Evolutionary conservation across 2,329 filamentous ascomycete species (phyloP).

Genomic region (Alternaria solani): DNA sequence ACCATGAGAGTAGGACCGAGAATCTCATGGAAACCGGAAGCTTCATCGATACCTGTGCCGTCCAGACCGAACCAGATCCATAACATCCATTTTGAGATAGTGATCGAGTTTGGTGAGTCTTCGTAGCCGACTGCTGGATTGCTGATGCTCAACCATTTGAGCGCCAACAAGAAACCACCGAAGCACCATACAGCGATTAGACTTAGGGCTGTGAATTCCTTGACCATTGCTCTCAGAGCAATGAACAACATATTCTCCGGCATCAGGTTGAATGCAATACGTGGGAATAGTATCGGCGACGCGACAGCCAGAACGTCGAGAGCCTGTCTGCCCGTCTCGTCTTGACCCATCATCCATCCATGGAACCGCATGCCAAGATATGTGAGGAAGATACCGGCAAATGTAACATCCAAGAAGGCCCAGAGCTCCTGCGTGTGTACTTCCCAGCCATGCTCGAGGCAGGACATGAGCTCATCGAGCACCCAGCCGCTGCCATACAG

Average conservation of each 20-base stretch:
- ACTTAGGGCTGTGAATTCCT: conserved; percentile 81
- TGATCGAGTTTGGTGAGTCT: conserved; percentile 64
- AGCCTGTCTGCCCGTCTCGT: conserved; percentile 68
- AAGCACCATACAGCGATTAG: conserved; percentile 83
- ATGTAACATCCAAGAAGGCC: conserved; percentile 85
- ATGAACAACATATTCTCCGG: conserved; percentile 87
- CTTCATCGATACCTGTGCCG: conserved; percentile 65
- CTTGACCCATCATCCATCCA: conserved; percentile 62
- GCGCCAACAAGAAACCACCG: conserved; percentile 78
- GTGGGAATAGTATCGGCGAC: conserved; percentile 78
- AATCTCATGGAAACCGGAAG: conserved; percentile 77
- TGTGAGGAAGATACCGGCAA: conserved; percentile 72
- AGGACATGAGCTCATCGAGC: conserved; percentile 78
- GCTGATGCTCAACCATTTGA: conserved; percentile 74
- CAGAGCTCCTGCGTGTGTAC: conserved; percentile 89
- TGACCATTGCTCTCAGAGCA: conserved; percentile 83
- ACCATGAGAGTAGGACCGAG: conserved; percentile 83
- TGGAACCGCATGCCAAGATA: conserved; percentile 75
- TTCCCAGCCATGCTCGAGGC: conserved; percentile 77
- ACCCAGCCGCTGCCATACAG: conserved; percentile 82
- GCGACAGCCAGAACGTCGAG: conserved; percentile 81
- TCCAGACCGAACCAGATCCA: conserved; percentile 93
- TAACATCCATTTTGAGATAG: conserved; percentile 89
- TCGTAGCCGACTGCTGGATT: conserved; percentile 41
- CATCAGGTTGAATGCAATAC: conserved; percentile 82